phyloP scores from a whole-genome alignment of 306 rosid genomes.

The Comarum palustre region DNA sequence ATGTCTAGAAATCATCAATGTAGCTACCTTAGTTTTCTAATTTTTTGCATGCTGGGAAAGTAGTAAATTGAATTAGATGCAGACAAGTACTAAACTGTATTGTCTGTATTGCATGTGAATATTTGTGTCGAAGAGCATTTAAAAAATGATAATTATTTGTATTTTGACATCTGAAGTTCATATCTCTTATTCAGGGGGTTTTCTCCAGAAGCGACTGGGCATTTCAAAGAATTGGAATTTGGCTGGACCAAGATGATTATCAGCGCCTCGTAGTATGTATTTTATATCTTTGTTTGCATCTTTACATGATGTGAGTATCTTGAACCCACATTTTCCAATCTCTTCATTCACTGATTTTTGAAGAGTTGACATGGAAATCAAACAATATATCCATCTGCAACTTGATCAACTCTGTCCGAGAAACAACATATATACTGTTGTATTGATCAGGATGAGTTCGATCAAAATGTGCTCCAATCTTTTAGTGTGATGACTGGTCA shows the following conservation, averaged over 20 bases:
- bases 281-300: background rate
- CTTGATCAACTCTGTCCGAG: background rate
- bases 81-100: background rate
- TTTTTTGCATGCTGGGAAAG: background rate
- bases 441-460: too few relatives aligned
- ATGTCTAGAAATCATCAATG: background rate
- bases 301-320: slow-evolving; percentile 19
- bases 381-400: background rate
- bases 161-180: slow-evolving; percentile 16
- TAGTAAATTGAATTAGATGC: background rate
- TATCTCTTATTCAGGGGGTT: too few relatives aligned
- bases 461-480: background rate
- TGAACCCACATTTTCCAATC: slow-evolving; percentile 9
- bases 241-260: slow-evolving; percentile 40
- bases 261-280: slow-evolving; percentile 9
- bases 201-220: background rate
- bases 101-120: background rate
- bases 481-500: too few relatives aligned
- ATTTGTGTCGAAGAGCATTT: background rate
- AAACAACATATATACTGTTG: background rate
- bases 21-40: background rate
- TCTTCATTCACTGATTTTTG: too few relatives aligned
- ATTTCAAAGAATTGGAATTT: slow-evolving; percentile 48
- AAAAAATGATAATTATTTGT: background rate
- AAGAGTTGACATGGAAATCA: background rate